Evolutionary conservation across 352 stramenopile genomes (phyloP).

Genomic region (Pythium aristosporum): DNA sequence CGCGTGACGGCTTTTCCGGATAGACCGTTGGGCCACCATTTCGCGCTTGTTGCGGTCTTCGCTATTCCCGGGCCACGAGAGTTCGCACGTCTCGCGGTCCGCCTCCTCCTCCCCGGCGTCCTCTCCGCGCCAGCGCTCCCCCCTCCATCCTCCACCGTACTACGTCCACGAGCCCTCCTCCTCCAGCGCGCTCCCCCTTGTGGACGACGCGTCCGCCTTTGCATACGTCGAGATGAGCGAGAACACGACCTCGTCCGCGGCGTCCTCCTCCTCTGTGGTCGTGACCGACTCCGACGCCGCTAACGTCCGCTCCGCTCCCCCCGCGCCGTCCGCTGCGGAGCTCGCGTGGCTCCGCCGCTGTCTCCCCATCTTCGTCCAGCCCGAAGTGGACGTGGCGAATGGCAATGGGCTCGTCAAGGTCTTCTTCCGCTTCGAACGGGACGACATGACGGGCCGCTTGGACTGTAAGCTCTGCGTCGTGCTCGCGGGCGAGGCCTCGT

Average conservation of each 20-base stretch:
- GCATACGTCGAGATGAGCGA: slow-evolving; percentile 55
- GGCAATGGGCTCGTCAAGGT: slow-evolving; percentile 81
- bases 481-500: slow-evolving; percentile 80
- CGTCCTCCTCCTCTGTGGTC: slow-evolving; percentile 14
- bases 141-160: slow-evolving; percentile 8
- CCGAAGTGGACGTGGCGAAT: slow-evolving; percentile 80
- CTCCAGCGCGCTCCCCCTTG: neutral
- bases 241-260: slow-evolving; percentile 25
- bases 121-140: neutral
- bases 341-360: slow-evolving; percentile 76
- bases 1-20: neutral
- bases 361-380: slow-evolving; percentile 82
- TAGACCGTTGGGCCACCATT: slow-evolving; percentile 20
- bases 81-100: slow-evolving; percentile 25
- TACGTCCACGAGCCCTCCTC: slow-evolving; percentile 7
- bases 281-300: neutral
- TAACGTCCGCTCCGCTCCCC: slow-evolving; percentile 23
- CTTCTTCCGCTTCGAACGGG: slow-evolving; percentile 79
- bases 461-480: slow-evolving; percentile 83
- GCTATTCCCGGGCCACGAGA: slow-evolving; percentile 24
- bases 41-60: slow-evolving; percentile 13
- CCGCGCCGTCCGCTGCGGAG: slow-evolving; percentile 35
- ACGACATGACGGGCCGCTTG: slow-evolving; percentile 44
- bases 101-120: slow-evolving; percentile 24
- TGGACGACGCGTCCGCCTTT: slow-evolving; percentile 18